Evolutionary conservation across 352 stramenopile species (phyloP), one percentile per base, ranked within the genome.

Genomic region (Phytophthora nicotianae): DNA sequence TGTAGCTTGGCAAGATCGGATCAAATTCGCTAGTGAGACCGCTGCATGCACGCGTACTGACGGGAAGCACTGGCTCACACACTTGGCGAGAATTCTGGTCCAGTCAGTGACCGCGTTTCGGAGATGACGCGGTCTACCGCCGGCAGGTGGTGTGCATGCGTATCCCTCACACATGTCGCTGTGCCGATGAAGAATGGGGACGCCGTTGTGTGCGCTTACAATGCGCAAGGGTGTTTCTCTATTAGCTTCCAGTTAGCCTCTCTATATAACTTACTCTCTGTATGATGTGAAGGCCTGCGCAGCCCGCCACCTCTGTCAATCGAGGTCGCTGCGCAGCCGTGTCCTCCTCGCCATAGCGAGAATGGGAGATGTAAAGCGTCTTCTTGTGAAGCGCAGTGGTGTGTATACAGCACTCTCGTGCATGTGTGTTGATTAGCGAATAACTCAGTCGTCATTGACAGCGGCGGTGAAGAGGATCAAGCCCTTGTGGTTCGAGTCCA

Each of bases 401-500:
- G 29, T 58, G 42, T 42, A 45, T 29, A 23, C 51, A 41, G 33
- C 26, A 58, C 57, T 10, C 4, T 47, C 8, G 56, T 65, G 57
- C 29, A 43, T 26, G 50, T 47, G 32, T 35, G 54, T 62, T 46
- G n/a, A 68, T 50, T 45, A 40, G 27, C 32, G 32, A 62, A 48
- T 10, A 17, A n/a, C 43, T 64, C 58, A 69, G 35, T 71, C 24
- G 57, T 72, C 50, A 49, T 69, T 75, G 52, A 33, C 13, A 14
- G 49, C 53, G 6, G 62, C 52, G 4, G 62, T 75, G 48, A 75
- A 75, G 21, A 75, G 62, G 50, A 72, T 60, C 43, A 75, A 58
- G 2, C 57, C 62, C 56, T 79, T 88, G 59, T 79, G 74, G 64
- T 84, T 78, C 7, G 78, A 68, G 61, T 90, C 81, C 50, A 90